phyloP scores from a whole-genome alignment of 2,329 filamentous ascomycete species.

The Proliferodiscus dingleyae region DNA sequence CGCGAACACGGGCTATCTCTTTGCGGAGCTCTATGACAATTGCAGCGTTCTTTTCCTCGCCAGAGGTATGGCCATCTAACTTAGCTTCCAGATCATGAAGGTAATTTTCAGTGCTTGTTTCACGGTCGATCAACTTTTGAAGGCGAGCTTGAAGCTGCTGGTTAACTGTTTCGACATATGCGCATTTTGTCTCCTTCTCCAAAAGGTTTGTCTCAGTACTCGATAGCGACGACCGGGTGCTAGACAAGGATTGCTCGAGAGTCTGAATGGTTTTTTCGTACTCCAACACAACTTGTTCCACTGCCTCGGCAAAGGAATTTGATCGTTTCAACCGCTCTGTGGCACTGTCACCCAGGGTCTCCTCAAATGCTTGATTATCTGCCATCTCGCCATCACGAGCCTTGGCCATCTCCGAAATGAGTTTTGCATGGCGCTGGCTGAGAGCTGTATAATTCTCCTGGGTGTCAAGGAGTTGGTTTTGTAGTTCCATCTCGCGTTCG shows the following conservation, averaged over 20 bases:
- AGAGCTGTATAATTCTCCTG: conserved; percentile 94
- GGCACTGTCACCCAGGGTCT: conserved; percentile 68
- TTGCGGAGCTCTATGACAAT: conserved; percentile 85
- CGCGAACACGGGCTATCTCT: conserved; percentile 79
- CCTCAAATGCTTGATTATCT: conserved; percentile 53
- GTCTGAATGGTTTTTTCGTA: conserved; percentile 98
- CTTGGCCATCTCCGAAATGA: conserved; percentile 89
- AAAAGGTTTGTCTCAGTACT: conserved; percentile 80
- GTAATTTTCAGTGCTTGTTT: conserved; percentile 87
- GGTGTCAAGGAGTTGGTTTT: conserved; percentile 86
- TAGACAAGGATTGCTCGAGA: conserved; percentile 85
- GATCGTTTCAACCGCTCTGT: conserved; percentile 89
- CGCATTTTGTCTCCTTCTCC: conserved; percentile 90
- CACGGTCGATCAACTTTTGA: conserved; percentile 89
- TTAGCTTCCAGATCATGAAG: conserved; percentile 87
- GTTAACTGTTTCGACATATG: conserved; percentile 89
- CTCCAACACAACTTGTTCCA: conserved; percentile 92
- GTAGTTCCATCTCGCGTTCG: conserved; percentile 82
- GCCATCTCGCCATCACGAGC: conserved; percentile 66
- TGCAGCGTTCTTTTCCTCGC: conserved; percentile 86
- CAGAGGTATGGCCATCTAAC: conserved; percentile 82
- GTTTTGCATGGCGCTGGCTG: conserved; percentile 87
- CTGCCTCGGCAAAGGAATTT: conserved; percentile 90
- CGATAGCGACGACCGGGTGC: conserved; percentile 77
- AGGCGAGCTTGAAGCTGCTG: conserved; percentile 81